phyloP scores from a whole-genome alignment of 139 green algal species.

The Limnomonas spitsbergensis region DNA sequence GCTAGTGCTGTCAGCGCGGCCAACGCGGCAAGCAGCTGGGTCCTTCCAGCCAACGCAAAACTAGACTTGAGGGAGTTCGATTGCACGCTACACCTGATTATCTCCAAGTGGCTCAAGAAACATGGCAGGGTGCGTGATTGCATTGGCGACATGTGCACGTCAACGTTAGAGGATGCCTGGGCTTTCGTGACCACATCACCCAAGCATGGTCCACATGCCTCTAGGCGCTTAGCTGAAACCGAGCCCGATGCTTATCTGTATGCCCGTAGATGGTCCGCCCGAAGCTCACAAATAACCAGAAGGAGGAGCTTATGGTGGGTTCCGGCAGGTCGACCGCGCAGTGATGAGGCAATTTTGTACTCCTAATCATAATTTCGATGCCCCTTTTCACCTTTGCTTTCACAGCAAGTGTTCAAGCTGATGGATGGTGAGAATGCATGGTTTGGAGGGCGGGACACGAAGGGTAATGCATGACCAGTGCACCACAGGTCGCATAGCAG shows the following conservation, averaged over 20 bases:
- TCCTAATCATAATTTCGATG: too few species aligned
- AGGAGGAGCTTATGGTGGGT: constrained; percentile 39
- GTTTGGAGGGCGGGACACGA: background rate
- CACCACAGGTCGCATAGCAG: too few species aligned
- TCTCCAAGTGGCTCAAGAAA: background rate
- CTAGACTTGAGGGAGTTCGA: background rate
- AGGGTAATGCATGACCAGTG: too few species aligned
- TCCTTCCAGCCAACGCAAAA: background rate
- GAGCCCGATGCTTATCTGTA: too few species aligned
- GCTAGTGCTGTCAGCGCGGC: too few species aligned
- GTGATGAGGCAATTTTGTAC: background rate
- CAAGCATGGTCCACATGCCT: too few species aligned
- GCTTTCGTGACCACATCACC: background rate
- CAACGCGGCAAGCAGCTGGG: too few species aligned
- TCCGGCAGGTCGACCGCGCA: background rate
- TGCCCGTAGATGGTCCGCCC: constrained; percentile 34
- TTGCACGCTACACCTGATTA: background rate
- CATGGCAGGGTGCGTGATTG: background rate
- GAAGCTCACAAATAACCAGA: constrained; percentile 56
- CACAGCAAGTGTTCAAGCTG: background rate
- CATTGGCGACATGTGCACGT: background rate
- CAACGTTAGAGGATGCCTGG: background rate
- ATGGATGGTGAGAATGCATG: background rate
- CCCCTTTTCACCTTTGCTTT: too few species aligned
- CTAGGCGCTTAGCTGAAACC: too few species aligned